These are phyloP conservation scores for Coemansia sp. DNA, from an alignment of 192 early-diverging fungal genomes.

Conservation along the genomic window DNA sequence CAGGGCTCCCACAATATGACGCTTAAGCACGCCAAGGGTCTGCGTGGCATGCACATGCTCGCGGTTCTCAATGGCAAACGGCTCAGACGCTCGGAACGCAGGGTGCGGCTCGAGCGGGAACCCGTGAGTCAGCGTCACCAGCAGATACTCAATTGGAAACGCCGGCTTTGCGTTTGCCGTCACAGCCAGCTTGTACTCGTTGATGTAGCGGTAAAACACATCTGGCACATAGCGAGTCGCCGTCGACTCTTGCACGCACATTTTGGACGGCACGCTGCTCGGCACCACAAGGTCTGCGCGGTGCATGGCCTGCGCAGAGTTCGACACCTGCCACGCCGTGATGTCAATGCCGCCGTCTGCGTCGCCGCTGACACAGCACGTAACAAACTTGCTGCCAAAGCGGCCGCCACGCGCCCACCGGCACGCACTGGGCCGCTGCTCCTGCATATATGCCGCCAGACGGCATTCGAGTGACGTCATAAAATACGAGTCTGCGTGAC, in stretches of 20 bases:
- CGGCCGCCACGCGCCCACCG: slow-evolving; percentile 73
- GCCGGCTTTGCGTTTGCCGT: slow-evolving; percentile 89
- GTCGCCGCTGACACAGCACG: slow-evolving; percentile 91
- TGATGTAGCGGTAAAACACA: slow-evolving; percentile 94
- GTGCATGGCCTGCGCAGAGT: slow-evolving; percentile 84
- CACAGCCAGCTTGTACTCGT: slow-evolving; percentile 88
- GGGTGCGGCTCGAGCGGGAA: slow-evolving; percentile 80
- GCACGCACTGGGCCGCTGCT: slow-evolving; percentile 65
- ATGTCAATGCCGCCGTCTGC: slow-evolving; percentile 83
- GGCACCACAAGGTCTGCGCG: slow-evolving; percentile 90
- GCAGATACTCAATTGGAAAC: slow-evolving; percentile 94
- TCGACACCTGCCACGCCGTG: slow-evolving; percentile 88
- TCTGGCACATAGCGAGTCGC: slow-evolving; percentile 90
- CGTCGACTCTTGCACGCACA: slow-evolving; percentile 78
- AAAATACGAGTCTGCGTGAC: slow-evolving; percentile 92
- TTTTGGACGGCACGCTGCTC: slow-evolving; percentile 77
- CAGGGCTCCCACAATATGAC: slow-evolving; percentile 44
- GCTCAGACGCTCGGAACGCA: slow-evolving; percentile 62
- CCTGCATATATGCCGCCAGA: slow-evolving; percentile 84
- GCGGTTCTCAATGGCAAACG: slow-evolving; percentile 83
- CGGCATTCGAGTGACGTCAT: slow-evolving; percentile 86
- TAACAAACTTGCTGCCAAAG: slow-evolving; percentile 94
- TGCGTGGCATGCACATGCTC: slow-evolving; percentile 56
- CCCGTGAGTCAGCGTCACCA: slow-evolving; percentile 90
- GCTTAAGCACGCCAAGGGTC: slow-evolving; percentile 62